These are phyloP conservation scores for Pseudogymnoascus sp. DNA, from an alignment of 2,329 filamentous ascomycete genomes.

Conservation along the genomic window DNA sequence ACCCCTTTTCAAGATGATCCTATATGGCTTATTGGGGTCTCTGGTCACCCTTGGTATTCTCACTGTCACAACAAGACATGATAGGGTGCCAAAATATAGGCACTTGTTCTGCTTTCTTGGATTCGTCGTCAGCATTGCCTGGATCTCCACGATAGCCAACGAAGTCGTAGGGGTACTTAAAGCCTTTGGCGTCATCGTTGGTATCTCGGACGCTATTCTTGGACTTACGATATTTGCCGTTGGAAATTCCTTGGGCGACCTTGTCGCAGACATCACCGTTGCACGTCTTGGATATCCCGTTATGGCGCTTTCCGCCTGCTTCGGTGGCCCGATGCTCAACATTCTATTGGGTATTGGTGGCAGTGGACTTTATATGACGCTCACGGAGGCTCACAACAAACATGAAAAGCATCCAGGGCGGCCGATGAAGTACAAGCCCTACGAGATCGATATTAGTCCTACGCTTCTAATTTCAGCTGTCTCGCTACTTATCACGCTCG, in stretches of 20 bases:
- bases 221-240: conserved; percentile 94
- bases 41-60: conserved; percentile 58
- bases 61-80: conserved; percentile 58
- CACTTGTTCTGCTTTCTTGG: conserved; percentile 78
- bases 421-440: conserved; percentile 62
- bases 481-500: conserved; percentile 72
- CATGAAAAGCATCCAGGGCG: conserved; percentile 59
- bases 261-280: conserved; percentile 91
- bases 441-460: conserved; percentile 74
- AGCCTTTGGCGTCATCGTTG: conserved; percentile 80
- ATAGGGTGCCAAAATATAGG: conserved; percentile 62
- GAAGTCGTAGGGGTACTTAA: conserved; percentile 95
- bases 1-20: conserved; percentile 46
- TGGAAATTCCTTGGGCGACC: conserved; percentile 87
- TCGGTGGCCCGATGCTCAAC: conserved; percentile 97
- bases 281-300: conserved; percentile 89
- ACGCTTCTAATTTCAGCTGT: conserved; percentile 78
- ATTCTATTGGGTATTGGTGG: conserved; percentile 93
- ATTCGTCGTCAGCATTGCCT: conserved; percentile 84
- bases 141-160: conserved; percentile 92
- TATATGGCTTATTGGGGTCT: conserved; percentile 62
- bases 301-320: conserved; percentile 90
- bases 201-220: conserved; percentile 89
- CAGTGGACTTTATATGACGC: conserved; percentile 79
- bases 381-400: conserved; percentile 56